Percentiles rank a stretch among this genome's conserved stretches.
phyloP scores from a whole-genome alignment of 2,329 filamentous ascomycete species.

The Polychaeton citri region DNA sequence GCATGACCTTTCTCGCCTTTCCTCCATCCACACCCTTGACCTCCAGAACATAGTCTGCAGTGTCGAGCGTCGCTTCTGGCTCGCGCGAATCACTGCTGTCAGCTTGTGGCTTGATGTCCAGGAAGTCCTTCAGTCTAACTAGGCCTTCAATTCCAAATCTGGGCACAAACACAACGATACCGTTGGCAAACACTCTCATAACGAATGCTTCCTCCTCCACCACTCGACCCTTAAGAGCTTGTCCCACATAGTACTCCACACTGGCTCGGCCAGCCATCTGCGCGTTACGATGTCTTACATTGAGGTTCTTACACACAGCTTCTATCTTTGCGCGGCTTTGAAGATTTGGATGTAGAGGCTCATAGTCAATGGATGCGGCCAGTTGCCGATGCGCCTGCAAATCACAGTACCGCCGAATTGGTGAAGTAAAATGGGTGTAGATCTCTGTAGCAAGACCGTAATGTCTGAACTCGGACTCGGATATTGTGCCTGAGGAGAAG shows the following conservation, averaged over 20 bases:
- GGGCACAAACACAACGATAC: constrained; percentile 91
- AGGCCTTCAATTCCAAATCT: constrained; percentile 90
- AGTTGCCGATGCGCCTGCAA: constrained; percentile 87
- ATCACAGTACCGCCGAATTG: constrained; percentile 95
- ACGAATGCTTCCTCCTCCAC: constrained; percentile 85
- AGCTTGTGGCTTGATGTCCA: too few relatives aligned
- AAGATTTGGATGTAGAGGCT: constrained; percentile 66
- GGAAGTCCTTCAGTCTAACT: constrained; percentile 70
- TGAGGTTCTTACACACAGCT: constrained; percentile 95
- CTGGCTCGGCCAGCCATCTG: constrained; percentile 88
- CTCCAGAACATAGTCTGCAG: constrained; percentile 67
- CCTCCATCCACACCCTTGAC: constrained; percentile 30
- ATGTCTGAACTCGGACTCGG: constrained; percentile 88
- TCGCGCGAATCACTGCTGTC: constrained; percentile 38
- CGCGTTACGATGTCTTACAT: constrained; percentile 89
- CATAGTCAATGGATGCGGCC: constrained; percentile 88
- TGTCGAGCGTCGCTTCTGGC: constrained; percentile 71
- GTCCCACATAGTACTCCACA: constrained; percentile 95
- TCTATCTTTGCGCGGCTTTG: constrained; percentile 77
- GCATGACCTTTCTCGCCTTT: constrained; percentile 47
- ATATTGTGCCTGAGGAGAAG: constrained; percentile 86
- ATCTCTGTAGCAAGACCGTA: constrained; percentile 94
- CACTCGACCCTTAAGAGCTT: constrained; percentile 69
- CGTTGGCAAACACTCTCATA: constrained; percentile 95
- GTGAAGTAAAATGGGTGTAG: constrained; percentile 97